Conservation (phyloP, 2,329 filamentous ascomycete genomes). For the Botrytis fabae region DNA sequence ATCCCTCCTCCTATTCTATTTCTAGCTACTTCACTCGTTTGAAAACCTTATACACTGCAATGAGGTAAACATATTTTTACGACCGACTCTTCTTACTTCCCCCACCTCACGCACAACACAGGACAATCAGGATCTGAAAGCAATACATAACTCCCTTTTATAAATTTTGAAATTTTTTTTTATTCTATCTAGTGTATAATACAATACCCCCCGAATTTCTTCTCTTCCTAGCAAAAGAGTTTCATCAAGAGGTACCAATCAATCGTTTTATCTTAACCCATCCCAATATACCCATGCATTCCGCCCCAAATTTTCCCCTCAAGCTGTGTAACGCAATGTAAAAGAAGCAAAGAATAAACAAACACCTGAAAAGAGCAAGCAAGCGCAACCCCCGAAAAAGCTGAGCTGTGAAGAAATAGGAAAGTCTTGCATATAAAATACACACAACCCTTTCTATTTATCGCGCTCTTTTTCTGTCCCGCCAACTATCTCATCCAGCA, state of each 20-base stretch:
- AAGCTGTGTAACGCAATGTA: slow-evolving; percentile 6
- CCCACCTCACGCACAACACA: neutral
- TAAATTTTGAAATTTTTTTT: slow-evolving; percentile 19
- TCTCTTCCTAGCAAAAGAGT: neutral
- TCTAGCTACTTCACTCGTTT: neutral
- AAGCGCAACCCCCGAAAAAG: slow-evolving; percentile 3
- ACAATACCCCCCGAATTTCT: neutral
- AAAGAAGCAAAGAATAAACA: neutral
- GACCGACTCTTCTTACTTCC: neutral
- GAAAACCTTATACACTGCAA: neutral
- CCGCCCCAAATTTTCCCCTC: slow-evolving; percentile 8
- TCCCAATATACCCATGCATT: slow-evolving; percentile 8
- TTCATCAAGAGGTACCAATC: slow-evolving; percentile 10
- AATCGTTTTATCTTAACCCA: slow-evolving; percentile 12
- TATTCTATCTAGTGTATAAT: slow-evolving; percentile 12
- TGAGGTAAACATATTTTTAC: neutral
- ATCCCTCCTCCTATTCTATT: neutral
- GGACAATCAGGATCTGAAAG: neutral
- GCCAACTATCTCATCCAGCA: neutral
- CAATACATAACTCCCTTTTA: neutral
- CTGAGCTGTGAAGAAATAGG: neutral
- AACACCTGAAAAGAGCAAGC: slow-evolving; percentile 17
- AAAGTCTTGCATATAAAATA: neutral
- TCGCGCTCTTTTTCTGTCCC: neutral
- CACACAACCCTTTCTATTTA: neutral